Evolutionary conservation across 2,329 filamentous ascomycete genomes (phyloP), one percentile per base, ranked within the genome.

Genomic region (Alternaria arbusti): DNA sequence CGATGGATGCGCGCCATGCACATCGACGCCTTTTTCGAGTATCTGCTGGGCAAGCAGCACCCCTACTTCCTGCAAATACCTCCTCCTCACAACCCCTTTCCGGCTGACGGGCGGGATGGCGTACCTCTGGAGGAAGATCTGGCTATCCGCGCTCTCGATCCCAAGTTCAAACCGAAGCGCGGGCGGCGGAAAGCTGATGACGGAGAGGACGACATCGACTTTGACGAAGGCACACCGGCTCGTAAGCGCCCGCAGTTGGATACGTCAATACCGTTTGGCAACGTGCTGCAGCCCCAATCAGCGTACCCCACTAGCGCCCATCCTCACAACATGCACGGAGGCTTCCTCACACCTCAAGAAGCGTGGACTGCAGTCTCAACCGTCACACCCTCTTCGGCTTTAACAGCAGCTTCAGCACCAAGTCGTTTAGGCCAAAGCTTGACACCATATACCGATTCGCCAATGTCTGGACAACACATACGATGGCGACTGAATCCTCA

Each of bases 1-100:
- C 90, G 95, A 75, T 97, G 94, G 94, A 96, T 97, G 92, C 93
- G 93, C 77, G 94, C 94, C 6, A 95, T 97, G 91, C 94, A 97
- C 78, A 89, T 97, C 56, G 93, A 97, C 83, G 92, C 93, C 11
- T 97, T 97, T 78, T 97, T 97, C 74, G 93, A 97, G 77, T 97
- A 93, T 77, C 87, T 96, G 20, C 85, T 95, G 66, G 88, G 89
- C 52, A 93, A 93, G 67, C 83, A 87, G 25, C 93, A 96, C 78
- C 82, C 88, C 0, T 97, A 97, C 79, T 97, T 91, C 83, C 89
- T 87, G 15, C 87, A 93, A 36, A 86, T 97, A 23, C 94, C 94
- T 0, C 82, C 85, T 6, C 85, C 86, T 13, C 83, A 87, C 28
- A 87, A 89, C 57, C 88, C 90, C 3, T 84, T 90, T 36, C 86